Percentiles rank a stretch among this genome's conserved stretches.
Evolutionary conservation across 208 protist species (phyloP).

Genomic region (Crithidia thermophila): DNA sequence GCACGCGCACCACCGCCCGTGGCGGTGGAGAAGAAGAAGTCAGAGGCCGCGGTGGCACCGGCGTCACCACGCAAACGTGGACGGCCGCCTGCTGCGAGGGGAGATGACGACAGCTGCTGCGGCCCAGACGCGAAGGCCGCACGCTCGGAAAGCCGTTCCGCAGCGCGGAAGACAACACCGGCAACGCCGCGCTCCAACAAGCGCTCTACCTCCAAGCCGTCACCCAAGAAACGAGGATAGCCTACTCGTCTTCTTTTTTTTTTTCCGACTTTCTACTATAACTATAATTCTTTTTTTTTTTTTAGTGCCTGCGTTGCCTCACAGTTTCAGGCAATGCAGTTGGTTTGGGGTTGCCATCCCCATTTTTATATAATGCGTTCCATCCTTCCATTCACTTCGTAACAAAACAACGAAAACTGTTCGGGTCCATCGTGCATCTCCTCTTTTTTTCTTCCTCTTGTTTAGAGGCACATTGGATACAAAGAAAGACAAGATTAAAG

Average conservation of each 20-base stretch:
- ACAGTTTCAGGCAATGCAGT: too few relatives aligned
- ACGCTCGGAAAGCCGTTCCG: background rate
- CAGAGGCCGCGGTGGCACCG: background rate
- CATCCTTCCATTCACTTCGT: too few relatives aligned
- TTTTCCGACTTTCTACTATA: too few relatives aligned
- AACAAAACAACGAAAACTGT: too few relatives aligned
- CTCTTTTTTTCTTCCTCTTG: too few relatives aligned
- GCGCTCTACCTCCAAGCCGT: background rate
- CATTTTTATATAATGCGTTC: too few relatives aligned
- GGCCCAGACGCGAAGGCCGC: background rate
- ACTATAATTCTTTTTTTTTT: too few relatives aligned
- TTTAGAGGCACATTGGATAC: too few relatives aligned
- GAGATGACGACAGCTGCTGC: background rate
- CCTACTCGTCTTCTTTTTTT: background rate
- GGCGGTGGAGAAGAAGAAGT: background rate
- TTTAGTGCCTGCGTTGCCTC: too few relatives aligned
- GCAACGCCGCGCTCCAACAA: background rate
- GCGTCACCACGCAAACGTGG: constrained; percentile 15
- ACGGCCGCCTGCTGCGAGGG: background rate
- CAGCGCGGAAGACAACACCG: background rate
- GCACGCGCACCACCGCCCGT: background rate
- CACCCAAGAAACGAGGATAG: background rate
- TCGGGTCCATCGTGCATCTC: too few relatives aligned
- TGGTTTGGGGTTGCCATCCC: too few relatives aligned
- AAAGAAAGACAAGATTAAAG: too few relatives aligned